Percentiles rank a stretch among this genome's conserved stretches.
Conservation (phyloP, 2,329 filamentous ascomycete genomes). For the Dothideomycetes sp. region DNA sequence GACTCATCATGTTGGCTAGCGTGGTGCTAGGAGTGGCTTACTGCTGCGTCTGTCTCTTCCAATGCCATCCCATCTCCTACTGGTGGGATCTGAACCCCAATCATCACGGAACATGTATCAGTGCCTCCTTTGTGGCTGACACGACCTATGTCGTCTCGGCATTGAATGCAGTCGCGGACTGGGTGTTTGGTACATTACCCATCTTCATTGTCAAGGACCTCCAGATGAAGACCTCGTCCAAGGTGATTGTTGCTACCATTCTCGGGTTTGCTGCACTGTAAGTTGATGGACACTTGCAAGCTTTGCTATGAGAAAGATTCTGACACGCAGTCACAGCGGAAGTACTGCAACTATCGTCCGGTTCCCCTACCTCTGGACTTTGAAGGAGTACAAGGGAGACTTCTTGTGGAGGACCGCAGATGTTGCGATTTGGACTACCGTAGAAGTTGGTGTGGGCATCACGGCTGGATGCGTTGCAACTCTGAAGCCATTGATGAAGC, state of each 20-base stretch:
- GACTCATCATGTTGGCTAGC: conserved; percentile 33
- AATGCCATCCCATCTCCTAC: conserved; percentile 41
- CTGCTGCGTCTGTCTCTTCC: conserved; percentile 40
- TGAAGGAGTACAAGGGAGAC: conserved; percentile 27
- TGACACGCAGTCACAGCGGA: conserved; percentile 25
- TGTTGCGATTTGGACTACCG: conserved; percentile 23
- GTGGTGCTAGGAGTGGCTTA: conserved; percentile 36
- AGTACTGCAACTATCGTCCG: conserved; percentile 41
- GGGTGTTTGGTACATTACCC: conserved; percentile 25
- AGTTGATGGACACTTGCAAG: too few relatives aligned
- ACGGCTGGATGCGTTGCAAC: conserved; percentile 38
- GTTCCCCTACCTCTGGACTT: conserved; percentile 29
- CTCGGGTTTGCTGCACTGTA: conserved; percentile 22
- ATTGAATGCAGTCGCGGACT: conserved; percentile 25
- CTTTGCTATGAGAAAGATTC: neutral
- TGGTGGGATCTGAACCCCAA: conserved; percentile 38
- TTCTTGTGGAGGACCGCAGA: conserved; percentile 34
- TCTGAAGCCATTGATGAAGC: conserved; percentile 34
- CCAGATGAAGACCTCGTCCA: conserved; percentile 23
- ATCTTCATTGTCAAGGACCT: conserved; percentile 26
- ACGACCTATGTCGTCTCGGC: conserved; percentile 12
- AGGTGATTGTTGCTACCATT: conserved; percentile 22
- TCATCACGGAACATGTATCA: conserved; percentile 26
- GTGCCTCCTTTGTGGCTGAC: conserved; percentile 5
- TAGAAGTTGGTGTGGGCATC: conserved; percentile 22